A percentile compares a stretch with the other conserved stretches of the same genome.
Evolutionary conservation across 108 stramenopile species (phyloP).

Genomic region (Aurantiochytrium sp.): DNA sequence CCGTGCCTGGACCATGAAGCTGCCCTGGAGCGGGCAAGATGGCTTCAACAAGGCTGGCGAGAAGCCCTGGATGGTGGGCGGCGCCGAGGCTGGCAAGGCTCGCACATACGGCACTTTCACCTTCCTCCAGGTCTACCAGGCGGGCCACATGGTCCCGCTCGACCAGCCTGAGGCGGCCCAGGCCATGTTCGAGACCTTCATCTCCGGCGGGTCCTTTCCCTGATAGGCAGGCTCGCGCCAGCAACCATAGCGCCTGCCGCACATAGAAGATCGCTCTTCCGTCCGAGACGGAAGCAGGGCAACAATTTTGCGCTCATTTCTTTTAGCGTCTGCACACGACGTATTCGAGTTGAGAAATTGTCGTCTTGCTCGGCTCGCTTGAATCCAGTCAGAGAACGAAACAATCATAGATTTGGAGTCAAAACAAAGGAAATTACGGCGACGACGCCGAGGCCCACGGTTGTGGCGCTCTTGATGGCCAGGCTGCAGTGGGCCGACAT

Average conservation of each 20-base stretch:
- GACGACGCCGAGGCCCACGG: not conserved
- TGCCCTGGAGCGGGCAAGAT: constrained; percentile 75
- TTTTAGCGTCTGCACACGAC: no score
- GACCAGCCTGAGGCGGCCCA: constrained; percentile 53
- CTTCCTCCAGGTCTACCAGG: constrained; percentile 63
- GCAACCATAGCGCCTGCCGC: no score
- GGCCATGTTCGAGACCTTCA: constrained; percentile 49
- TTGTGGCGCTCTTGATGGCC: not conserved
- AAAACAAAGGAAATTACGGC: not conserved
- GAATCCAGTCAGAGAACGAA: no score
- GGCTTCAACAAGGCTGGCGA: constrained; percentile 72
- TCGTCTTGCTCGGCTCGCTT: no score
- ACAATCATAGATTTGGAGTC: not conserved
- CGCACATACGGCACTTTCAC: constrained; percentile 72
- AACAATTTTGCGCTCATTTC: no score
- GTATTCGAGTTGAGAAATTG: no score
- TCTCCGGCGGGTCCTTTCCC: constrained; percentile 1
- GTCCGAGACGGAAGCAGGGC: no score
- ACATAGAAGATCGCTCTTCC: not conserved
- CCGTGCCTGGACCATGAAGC: constrained; percentile 79
- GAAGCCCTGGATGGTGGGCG: constrained; percentile 53
- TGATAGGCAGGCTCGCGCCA: no score
- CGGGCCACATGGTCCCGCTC: constrained; percentile 58
- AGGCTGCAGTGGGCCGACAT: not conserved
- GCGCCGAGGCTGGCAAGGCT: constrained; percentile 65